Conservation (phyloP, 2,329 filamentous ascomycete species). For the Esteya vermicola region DNA sequence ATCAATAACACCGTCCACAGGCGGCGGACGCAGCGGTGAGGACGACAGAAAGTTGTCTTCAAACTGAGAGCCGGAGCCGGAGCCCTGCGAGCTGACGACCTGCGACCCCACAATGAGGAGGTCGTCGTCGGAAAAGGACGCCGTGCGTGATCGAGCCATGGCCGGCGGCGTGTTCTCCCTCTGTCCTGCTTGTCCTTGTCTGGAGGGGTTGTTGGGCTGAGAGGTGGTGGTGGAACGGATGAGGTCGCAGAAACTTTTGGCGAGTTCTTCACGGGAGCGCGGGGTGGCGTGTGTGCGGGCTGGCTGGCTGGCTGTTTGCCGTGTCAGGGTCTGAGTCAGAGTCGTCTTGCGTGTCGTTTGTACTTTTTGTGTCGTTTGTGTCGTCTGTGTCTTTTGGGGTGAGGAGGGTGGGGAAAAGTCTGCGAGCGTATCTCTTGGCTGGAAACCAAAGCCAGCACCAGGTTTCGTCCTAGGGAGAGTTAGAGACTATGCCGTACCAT, state of each 20-base stretch:
- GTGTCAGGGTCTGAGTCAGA: no score
- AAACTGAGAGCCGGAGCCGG: slow-evolving; percentile 1
- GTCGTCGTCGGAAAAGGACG: slow-evolving; percentile 23
- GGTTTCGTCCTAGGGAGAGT: not conserved
- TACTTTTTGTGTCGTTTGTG: no score
- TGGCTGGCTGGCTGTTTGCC: no score
- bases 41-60: slow-evolving; percentile 1
- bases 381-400: not conserved
- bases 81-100: slow-evolving; percentile 14
- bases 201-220: not conserved
- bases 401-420: slow-evolving; percentile 2
- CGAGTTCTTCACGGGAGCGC: slow-evolving; percentile 6
- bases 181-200: no score
- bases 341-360: not conserved
- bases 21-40: slow-evolving; percentile 23
- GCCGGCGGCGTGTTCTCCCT: no score
- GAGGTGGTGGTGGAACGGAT: slow-evolving; percentile 11
- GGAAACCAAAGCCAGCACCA: slow-evolving; percentile 11
- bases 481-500: no score
- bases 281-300: slow-evolving; percentile 1
- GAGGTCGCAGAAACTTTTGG: slow-evolving; percentile 14
- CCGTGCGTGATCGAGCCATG: slow-evolving; percentile 15
- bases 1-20: slow-evolving; percentile 17
- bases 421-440: slow-evolving; percentile 14
- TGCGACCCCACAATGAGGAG: slow-evolving; percentile 21